Evolutionary conservation across 2,329 filamentous ascomycete species (phyloP).

Genomic region (Aureobasidium zeae): DNA sequence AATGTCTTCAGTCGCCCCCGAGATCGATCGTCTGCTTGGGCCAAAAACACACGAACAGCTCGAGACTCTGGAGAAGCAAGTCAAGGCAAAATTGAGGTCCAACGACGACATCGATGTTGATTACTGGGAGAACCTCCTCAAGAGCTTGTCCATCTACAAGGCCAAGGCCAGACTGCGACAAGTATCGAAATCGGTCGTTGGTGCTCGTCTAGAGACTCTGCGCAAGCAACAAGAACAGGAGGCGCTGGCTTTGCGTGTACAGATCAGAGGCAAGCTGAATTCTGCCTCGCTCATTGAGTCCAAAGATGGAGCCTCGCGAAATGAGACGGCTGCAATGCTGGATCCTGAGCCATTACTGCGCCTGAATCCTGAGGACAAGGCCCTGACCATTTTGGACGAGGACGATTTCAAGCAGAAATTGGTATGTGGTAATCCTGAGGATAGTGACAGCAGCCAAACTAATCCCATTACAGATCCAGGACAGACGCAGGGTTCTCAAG

Average conservation of each 20-base stretch:
- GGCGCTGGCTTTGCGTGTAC: conserved; percentile 40
- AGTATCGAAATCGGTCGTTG: conserved; percentile 67
- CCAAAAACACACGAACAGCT: conserved; percentile 82
- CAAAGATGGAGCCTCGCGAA: not conserved
- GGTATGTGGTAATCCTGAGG: conserved; percentile 28
- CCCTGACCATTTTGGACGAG: conserved; percentile 49
- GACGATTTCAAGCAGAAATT: conserved; percentile 49
- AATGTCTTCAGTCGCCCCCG: conserved; percentile 70
- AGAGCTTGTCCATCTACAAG: conserved; percentile 81
- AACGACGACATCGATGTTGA: conserved; percentile 91
- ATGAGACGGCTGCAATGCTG: conserved; percentile 25
- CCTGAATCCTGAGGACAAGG: conserved; percentile 54
- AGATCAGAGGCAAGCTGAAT: conserved; percentile 5
- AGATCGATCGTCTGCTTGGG: conserved; percentile 77
- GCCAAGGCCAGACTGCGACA: conserved; percentile 74
- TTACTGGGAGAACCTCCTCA: conserved; percentile 91
- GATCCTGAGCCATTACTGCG: conserved; percentile 61
- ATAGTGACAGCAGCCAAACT: not conserved
- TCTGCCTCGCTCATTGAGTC: not conserved
- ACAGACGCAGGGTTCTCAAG: conserved; percentile 53
- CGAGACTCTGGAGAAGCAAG: conserved; percentile 77
- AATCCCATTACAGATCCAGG: conserved; percentile 33
- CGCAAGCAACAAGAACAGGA: conserved; percentile 59
- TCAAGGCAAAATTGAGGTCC: conserved; percentile 73
- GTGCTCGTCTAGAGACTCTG: conserved; percentile 57